A percentile compares a stretch with the other conserved stretches of the same genome.
Evolutionary conservation across 768 basidiomycete genomes (phyloP).

Genomic region (Tulasnella sp.): DNA sequence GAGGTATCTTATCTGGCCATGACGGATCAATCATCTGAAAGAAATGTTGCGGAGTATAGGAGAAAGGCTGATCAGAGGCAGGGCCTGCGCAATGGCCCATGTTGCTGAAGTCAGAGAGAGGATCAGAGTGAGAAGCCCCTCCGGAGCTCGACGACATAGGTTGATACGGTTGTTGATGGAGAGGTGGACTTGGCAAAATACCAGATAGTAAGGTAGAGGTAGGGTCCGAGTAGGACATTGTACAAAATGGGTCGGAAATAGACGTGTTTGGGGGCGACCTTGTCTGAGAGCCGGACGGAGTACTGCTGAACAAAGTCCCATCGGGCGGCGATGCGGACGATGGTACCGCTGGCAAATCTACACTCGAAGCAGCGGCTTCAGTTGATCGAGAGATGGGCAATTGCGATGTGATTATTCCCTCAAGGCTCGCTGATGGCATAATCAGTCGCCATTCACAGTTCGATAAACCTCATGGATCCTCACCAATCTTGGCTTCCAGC

Average conservation of each 20-base stretch:
- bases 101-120: neutral
- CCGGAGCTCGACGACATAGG: neutral
- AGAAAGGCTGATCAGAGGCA: neutral
- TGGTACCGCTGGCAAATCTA: no score
- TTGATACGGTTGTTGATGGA: neutral
- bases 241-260: no score
- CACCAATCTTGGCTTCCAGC: conserved; percentile 13
- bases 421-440: neutral
- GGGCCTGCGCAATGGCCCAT: neutral
- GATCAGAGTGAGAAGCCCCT: neutral
- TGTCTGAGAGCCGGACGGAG: no score
- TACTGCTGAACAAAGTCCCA: no score
- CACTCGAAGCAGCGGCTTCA: no score
- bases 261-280: no score
- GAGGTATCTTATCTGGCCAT: conserved; percentile 10
- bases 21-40: conserved; percentile 1
- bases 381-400: no score
- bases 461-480: neutral
- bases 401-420: neutral
- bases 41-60: neutral
- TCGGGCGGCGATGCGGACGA: no score
- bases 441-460: neutral
- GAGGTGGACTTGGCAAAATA: neutral
- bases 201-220: neutral
- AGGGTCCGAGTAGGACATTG: neutral